Percentiles rank a stretch among this genome's conserved stretches.
These are phyloP conservation scores for Yamadazyma nakazawae DNA, from an alignment of 805 yeast species.

Conservation along the genomic window DNA sequence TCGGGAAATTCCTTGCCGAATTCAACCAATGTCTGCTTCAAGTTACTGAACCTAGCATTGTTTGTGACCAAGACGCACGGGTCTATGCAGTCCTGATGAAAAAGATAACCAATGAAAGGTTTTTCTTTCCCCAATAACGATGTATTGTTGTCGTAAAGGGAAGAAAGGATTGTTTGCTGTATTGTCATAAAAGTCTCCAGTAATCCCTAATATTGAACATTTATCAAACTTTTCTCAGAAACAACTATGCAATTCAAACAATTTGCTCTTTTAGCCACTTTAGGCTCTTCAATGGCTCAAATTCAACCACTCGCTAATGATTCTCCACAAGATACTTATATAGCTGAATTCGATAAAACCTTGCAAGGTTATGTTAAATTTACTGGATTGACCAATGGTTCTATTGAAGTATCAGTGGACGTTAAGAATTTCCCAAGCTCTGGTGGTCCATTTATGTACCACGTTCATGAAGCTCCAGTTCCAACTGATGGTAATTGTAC, in stretches of 20 bases:
- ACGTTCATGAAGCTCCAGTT: conserved; percentile 35
- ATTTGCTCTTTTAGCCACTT: conserved; percentile 3
- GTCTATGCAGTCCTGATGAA: not conserved
- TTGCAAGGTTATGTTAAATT: conserved; percentile 30
- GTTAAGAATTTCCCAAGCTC: conserved; percentile 28
- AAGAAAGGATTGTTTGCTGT: not conserved
- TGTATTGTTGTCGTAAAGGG: not conserved
- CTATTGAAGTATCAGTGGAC: conserved; percentile 31
- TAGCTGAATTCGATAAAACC: conserved; percentile 26
- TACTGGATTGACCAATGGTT: conserved; percentile 27
- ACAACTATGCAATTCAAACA: conserved; percentile 5
- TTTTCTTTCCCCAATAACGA: not conserved
- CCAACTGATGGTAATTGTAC: conserved; percentile 37
- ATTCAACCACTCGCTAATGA: conserved; percentile 15
- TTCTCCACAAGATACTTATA: conserved; percentile 17
- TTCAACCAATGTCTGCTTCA: not conserved
- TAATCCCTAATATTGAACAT: not conserved
- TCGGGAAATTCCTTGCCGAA: not conserved
- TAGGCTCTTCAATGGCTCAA: not conserved
- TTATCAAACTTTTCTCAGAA: not conserved
- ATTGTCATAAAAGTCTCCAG: not conserved
- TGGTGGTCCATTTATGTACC: conserved; percentile 41
- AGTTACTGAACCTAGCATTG: not conserved
- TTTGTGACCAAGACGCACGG: not conserved
- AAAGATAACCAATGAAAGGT: conserved; percentile 4